phyloP scores from a whole-genome alignment of 768 basidiomycete species.

The Tylopilus sp. region DNA sequence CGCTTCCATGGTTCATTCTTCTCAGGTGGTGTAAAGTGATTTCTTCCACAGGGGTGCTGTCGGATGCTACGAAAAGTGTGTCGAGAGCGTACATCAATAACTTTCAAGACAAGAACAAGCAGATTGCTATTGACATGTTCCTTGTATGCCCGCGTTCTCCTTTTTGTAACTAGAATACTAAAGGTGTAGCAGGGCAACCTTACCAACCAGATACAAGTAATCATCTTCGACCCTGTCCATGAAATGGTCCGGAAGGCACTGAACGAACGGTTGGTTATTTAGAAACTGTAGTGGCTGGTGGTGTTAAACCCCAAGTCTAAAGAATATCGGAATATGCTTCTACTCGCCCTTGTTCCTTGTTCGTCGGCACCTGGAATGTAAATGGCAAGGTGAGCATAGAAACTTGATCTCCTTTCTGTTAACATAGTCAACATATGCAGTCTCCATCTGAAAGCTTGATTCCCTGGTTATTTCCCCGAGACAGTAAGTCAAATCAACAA shows the following conservation, averaged over 20 bases:
- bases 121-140: constrained; percentile 92
- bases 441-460: constrained; percentile 77
- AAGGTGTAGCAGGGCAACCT: constrained; percentile 78
- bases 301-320: constrained; percentile 3
- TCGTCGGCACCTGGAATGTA: constrained; percentile 94
- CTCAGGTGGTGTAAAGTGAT: neutral
- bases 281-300: neutral
- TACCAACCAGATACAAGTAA: constrained; percentile 80
- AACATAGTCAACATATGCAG: constrained; percentile 33
- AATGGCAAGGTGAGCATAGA: constrained; percentile 70
- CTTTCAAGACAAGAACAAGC: constrained; percentile 94
- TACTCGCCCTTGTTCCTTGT: constrained; percentile 65
- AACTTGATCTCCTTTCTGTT: neutral
- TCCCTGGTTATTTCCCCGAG: constrained; percentile 87
- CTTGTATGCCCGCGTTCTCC: constrained; percentile 53
- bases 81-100: constrained; percentile 97
- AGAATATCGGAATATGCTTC: constrained; percentile 85
- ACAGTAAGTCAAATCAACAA: constrained; percentile 48
- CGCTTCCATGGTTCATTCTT: constrained; percentile 6
- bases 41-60: constrained; percentile 64
- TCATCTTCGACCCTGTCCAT: constrained; percentile 91
- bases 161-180: constrained; percentile 2
- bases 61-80: constrained; percentile 95
- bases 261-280: constrained; percentile 53
- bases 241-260: constrained; percentile 77